phyloP scores from a whole-genome alignment of 441 rosid genomes.

The Viola pubescens region DNA sequence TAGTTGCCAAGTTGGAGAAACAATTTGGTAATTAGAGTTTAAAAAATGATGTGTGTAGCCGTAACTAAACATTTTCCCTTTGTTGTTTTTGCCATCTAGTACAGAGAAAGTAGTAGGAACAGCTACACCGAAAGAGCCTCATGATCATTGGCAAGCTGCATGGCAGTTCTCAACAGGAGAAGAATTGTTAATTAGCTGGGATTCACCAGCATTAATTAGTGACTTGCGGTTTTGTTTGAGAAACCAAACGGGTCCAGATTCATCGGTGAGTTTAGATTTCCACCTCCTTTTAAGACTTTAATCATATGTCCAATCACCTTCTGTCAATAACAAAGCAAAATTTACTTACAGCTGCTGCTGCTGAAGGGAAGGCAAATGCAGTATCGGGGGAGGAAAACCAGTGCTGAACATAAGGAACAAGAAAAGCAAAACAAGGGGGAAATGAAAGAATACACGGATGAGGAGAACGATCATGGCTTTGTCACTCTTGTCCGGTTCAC shows the following conservation, averaged over 20 bases:
- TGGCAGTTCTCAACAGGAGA: constrained; percentile 82
- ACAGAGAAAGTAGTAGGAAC: constrained; percentile 85
- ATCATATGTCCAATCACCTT: neutral
- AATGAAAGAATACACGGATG: constrained; percentile 11
- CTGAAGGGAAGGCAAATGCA: constrained; percentile 64
- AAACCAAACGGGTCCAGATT: constrained; percentile 33
- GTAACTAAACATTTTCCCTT: too few species aligned
- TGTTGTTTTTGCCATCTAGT: constrained; percentile 46
- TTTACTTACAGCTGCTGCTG: constrained; percentile 38
- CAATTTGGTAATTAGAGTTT: too few species aligned
- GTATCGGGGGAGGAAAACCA: constrained; percentile 24
- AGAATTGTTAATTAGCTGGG: constrained; percentile 45
- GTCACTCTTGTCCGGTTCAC: constrained; percentile 51
- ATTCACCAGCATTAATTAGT: constrained; percentile 30
- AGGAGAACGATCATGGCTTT: constrained; percentile 36
- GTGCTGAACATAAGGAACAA: constrained; percentile 2
- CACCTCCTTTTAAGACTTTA: neutral
- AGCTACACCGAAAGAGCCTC: constrained; percentile 55
- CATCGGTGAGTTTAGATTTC: constrained; percentile 26
- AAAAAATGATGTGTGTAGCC: too few species aligned
- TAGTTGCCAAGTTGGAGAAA: too few species aligned
- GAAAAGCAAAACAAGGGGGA: constrained; percentile 12
- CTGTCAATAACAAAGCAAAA: neutral
- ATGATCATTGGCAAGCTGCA: constrained; percentile 44
- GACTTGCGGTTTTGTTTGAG: constrained; percentile 34